Evolutionary conservation across 2,329 filamentous ascomycete genomes (phyloP), one percentile per base, ranked within the genome.

Genomic region (Fusarium subglutinans): DNA sequence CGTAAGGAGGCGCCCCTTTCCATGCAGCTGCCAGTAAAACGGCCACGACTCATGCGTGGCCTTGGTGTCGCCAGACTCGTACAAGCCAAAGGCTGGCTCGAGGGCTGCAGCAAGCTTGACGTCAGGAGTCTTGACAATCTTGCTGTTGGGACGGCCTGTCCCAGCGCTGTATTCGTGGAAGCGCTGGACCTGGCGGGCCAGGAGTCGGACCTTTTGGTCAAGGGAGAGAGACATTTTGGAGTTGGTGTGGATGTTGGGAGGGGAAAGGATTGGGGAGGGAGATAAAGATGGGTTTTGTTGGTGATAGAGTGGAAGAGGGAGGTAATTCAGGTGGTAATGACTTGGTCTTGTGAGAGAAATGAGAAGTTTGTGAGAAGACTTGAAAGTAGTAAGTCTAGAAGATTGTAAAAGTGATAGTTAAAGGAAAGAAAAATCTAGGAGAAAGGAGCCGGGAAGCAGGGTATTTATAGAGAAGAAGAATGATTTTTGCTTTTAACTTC

Each of bases 291-390:
- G 12, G 10, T 6, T 6, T 15, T 26, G 13, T 5, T 22, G 10
- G 3, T 3, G 7, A 20, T 15, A 8, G 13, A 2, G 3, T 20
- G 9, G 17, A 8, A 14, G 30, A 15, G 5, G 2, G 4, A 7
- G 11, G 22, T 20, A 9, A 15, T 37, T n/a, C n/a, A n/a, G n/a
- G n/a, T n/a, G n/a, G n/a, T 15, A 1, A 10, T 24, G 9, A 20
- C 3, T 33, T 33, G 1, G 12, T 47, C 15, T 24, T 33, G 6
- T 0, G 12, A 11, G 6, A 11, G 4, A 35, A 24, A 11, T 6
- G 5, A 37, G 10, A 54, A 18, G 0, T 22, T 26, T 26, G 1
- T 22, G 1, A 15, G 3, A 28, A 13, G 51, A 28, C 24, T 40
- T 28, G 4, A 3, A 17, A 14, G 5, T 11, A 18, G 8, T 13